phyloP scores from a whole-genome alignment of 345 rosid species.

The Orychophragmus violaceus region DNA sequence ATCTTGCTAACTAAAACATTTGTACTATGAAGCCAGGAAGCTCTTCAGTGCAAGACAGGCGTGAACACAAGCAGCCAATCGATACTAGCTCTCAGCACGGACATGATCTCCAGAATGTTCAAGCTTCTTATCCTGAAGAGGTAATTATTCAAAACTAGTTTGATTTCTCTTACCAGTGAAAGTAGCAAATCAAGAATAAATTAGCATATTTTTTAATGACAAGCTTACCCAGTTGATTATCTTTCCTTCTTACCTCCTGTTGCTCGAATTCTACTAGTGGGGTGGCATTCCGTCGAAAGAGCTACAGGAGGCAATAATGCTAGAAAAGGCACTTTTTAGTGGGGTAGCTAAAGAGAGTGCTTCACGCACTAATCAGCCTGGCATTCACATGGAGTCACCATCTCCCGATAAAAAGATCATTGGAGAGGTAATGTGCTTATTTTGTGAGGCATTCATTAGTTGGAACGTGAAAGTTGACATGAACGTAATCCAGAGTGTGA shows the following conservation, averaged over 20 bases:
- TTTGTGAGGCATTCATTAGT: neutral
- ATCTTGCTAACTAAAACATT: conserved; percentile 12
- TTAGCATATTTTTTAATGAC: neutral
- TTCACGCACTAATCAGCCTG: conserved; percentile 16
- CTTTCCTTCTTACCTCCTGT: neutral
- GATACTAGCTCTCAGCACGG: conserved; percentile 23
- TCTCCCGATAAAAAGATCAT: neutral
- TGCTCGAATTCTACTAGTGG: conserved; percentile 40
- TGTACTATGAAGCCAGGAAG: conserved; percentile 35
- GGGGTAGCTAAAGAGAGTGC: conserved; percentile 30
- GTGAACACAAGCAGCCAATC: conserved; percentile 29
- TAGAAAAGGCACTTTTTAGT: conserved; percentile 57
- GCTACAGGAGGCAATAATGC: conserved; percentile 56
- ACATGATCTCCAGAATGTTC: conserved; percentile 20
- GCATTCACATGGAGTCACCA: neutral
- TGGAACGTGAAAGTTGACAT: neutral
- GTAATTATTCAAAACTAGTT: conserved; percentile 21
- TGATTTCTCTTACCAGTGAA: neutral
- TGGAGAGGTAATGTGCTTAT: conserved; percentile 19
- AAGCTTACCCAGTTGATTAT: conserved; percentile 1
- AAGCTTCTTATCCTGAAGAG: conserved; percentile 33
- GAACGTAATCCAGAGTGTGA: neutral
- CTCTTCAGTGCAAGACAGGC: conserved; percentile 32
- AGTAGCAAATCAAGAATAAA: neutral
- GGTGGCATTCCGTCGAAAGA: conserved; percentile 58